Percentiles rank a stretch among this genome's conserved stretches.
These are phyloP conservation scores for Acrocalymma vagum DNA, from an alignment of 2,329 filamentous ascomycete genomes.

Conservation along the genomic window DNA sequence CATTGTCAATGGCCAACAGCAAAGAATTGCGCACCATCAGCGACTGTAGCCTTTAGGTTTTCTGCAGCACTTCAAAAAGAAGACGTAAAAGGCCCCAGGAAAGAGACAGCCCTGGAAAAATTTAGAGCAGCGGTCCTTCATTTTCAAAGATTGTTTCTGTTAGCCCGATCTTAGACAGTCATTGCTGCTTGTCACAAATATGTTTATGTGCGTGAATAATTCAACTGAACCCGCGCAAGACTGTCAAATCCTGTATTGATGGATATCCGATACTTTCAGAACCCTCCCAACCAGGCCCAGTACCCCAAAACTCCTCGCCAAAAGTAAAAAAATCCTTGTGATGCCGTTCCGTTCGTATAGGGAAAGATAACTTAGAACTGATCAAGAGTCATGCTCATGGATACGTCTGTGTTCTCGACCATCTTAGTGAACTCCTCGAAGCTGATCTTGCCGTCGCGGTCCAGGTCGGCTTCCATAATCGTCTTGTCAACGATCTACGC, in stretches of 20 bases:
- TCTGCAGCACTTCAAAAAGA: too few relatives aligned
- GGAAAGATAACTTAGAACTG: constrained; percentile 44
- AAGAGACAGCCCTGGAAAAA: too few relatives aligned
- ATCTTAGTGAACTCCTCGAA: constrained; percentile 99
- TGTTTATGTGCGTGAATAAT: too few relatives aligned
- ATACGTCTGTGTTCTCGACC: constrained; percentile 90
- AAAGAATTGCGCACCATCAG: too few relatives aligned
- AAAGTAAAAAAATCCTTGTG: constrained; percentile 24
- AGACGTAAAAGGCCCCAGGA: too few relatives aligned
- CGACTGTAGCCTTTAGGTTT: too few relatives aligned
- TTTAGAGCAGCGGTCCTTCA: too few relatives aligned
- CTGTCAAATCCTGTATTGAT: constrained; percentile 29
- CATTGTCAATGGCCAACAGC: too few relatives aligned
- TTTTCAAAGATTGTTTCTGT: too few relatives aligned
- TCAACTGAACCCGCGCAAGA: too few relatives aligned
- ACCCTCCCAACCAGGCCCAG: constrained; percentile 22
- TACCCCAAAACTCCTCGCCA: constrained; percentile 47
- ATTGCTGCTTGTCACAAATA: too few relatives aligned
- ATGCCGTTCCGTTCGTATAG: constrained; percentile 23
- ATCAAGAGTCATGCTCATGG: constrained; percentile 74
- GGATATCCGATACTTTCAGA: constrained; percentile 36
- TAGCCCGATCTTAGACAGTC: too few relatives aligned
- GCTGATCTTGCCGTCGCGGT: constrained; percentile 96
- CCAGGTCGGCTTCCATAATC: constrained; percentile 98
- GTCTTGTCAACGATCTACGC: constrained; percentile 97